Evolutionary conservation across 2,329 filamentous ascomycete species (phyloP).

Genomic region (Fusarium cicatricum): DNA sequence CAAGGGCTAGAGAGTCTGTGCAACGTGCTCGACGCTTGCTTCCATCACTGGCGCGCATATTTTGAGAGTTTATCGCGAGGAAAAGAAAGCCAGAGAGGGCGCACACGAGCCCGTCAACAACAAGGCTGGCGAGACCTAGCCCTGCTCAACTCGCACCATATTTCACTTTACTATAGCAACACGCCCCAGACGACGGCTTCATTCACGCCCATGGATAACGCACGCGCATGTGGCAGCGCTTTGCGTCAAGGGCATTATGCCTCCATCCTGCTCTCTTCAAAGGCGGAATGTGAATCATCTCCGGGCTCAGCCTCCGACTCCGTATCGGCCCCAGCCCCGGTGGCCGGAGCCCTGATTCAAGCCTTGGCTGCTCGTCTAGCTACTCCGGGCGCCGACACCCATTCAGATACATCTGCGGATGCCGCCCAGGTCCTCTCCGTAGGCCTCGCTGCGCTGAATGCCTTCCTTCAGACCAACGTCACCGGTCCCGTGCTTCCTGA

Average conservation of each 20-base stretch:
- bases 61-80: neutral
- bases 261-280: conserved; percentile 35
- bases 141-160: conserved; percentile 19
- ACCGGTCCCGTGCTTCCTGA: conserved; percentile 79
- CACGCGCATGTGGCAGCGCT: conserved; percentile 27
- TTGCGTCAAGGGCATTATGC: conserved; percentile 38
- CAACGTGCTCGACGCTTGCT: neutral
- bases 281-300: conserved; percentile 16
- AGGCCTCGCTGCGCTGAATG: conserved; percentile 62
- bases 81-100: neutral
- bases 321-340: conserved; percentile 34
- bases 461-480: conserved; percentile 86
- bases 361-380: conserved; percentile 26
- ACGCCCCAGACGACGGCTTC: neutral
- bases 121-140: conserved; percentile 31
- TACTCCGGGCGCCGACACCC: conserved; percentile 4
- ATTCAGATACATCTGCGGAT: conserved; percentile 2
- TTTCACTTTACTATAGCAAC: neutral
- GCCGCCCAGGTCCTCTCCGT: conserved; percentile 38
- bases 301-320: conserved; percentile 31
- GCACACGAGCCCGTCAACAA: neutral
- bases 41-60: neutral
- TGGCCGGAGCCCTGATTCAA: conserved; percentile 33
- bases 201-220: conserved; percentile 7
- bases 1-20: neutral